These are phyloP conservation scores for Trichosporon sp. DNA, from an alignment of 1,284 basidiomycete genomes.

Conservation along the genomic window DNA sequence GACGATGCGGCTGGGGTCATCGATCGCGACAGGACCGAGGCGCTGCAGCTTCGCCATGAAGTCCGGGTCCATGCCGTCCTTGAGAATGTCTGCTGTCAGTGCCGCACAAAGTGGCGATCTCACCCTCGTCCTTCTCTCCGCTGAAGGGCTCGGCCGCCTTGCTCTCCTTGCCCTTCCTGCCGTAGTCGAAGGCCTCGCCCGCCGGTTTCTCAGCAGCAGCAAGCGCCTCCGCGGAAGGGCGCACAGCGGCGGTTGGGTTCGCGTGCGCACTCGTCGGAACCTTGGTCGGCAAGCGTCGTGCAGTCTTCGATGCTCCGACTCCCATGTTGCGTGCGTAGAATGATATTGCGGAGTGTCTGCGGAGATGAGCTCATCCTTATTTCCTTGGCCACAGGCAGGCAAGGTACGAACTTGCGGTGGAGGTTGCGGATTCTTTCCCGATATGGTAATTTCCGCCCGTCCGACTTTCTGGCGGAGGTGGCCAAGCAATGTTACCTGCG, in stretches of 20 bases:
- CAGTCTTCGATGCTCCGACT: conserved; percentile 67
- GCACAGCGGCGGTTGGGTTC: conserved; percentile 21
- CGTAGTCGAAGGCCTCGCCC: conserved; percentile 20
- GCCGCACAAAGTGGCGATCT: conserved; percentile 23
- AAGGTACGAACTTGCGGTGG: not conserved
- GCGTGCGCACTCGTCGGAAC: conserved; percentile 21
- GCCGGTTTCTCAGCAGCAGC: conserved; percentile 20
- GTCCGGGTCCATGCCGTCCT: conserved; percentile 73
- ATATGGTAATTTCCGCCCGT: not conserved
- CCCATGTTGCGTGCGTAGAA: conserved; percentile 63
- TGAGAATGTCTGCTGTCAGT: conserved; percentile 63
- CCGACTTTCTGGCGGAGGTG: not conserved
- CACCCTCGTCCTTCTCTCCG: conserved; percentile 55
- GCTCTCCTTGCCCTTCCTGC: not conserved
- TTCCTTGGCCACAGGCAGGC: not conserved
- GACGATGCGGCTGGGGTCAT: conserved; percentile 63
- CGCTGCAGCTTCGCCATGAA: conserved; percentile 70
- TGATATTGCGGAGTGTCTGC: not conserved
- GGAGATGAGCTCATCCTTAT: conserved; percentile 11
- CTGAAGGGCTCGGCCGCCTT: conserved; percentile 36
- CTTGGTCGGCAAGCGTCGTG: conserved; percentile 65
- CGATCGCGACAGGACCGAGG: conserved; percentile 71
- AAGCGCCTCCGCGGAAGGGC: conserved; percentile 24
- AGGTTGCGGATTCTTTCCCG: conserved; percentile 16
- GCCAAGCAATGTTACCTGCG: not conserved